Evolutionary conservation across 1,284 basidiomycete genomes (phyloP), one percentile per base, ranked within the genome.

Genomic region (Sporisorium exsertum): DNA sequence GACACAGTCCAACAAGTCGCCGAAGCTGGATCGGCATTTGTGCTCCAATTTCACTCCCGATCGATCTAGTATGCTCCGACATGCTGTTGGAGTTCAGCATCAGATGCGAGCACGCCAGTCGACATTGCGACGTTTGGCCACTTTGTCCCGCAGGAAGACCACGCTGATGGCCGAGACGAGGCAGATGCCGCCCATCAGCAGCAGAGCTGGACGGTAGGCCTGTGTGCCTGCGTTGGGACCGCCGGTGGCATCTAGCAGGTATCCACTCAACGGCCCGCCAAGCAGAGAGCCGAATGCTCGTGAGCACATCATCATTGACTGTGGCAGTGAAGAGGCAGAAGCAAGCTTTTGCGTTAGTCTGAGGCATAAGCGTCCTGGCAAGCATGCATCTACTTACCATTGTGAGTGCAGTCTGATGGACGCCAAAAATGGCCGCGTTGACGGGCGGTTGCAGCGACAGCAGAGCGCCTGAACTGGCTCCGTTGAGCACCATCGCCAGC

Each of bases 401-500:
- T 4, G 72, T 70, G 16, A 78, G 56, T 22, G 69, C 78, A 6
- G 70, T 68, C 46, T 72, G 64, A 27, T 67, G 58, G 4, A 75
- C 60, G 27, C 78, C 77, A 58, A 78, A 80, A 46, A 80, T 55
- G 15, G 72, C 64, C 3, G 78, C 71, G 22, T 75, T 70, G 57
- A 78, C 76, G 7, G 72, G 67, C n/a, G 78, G 72, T 43, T 76
- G 72, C 18, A 80, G 68, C 40, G 64, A 67, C 37, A 78, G 56
- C 45, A 80, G 26, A 1, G 76, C 78, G 9, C 78, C 78, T 3
- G 67, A 64, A 46, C 68, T 67, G 27, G 72, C 63, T 20, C 78
- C 78, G 22, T 80, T 80, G 51, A 80, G 43, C 9, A 78, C 52
- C 59, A 80, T 71, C 1, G 78, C 78, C n/a, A 72, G 24, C 13